phyloP scores from a whole-genome alignment of 441 rosid species.

The Theobroma grandiflorum region DNA sequence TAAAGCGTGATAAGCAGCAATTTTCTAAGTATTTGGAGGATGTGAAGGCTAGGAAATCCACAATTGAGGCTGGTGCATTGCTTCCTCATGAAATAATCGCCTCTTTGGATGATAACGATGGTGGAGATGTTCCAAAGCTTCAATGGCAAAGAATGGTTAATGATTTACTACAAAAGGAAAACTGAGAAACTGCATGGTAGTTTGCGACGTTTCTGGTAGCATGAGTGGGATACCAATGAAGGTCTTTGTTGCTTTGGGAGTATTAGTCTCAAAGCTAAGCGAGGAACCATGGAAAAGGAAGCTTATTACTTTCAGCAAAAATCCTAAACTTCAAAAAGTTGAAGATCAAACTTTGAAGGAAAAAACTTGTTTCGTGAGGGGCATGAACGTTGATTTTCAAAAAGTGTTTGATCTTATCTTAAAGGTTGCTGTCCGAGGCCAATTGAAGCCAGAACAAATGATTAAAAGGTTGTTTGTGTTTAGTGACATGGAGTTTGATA shows the following conservation, averaged over 20 bases:
- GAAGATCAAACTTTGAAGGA: constrained; percentile 43
- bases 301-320: constrained; percentile 58
- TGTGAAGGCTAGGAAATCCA: constrained; percentile 46
- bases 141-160: constrained; percentile 56
- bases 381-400: constrained; percentile 44
- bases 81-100: constrained; percentile 59
- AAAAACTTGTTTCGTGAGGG: constrained; percentile 43
- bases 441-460: constrained; percentile 49
- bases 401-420: constrained; percentile 56
- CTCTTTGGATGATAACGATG: constrained; percentile 33
- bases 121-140: constrained; percentile 51
- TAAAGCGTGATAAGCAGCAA: constrained; percentile 45
- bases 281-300: constrained; percentile 70
- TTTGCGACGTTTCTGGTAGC: constrained; percentile 65
- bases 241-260: constrained; percentile 60
- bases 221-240: constrained; percentile 57
- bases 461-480: constrained; percentile 60
- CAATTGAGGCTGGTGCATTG: constrained; percentile 50
- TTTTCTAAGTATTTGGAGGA: constrained; percentile 41
- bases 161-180: constrained; percentile 51
- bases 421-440: constrained; percentile 43
- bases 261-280: constrained; percentile 61
- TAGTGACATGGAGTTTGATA: constrained; percentile 69
- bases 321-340: constrained; percentile 50
- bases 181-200: constrained; percentile 56